These are phyloP conservation scores for Collybia sp. DNA, from an alignment of 768 basidiomycete species.

Conservation along the genomic window DNA sequence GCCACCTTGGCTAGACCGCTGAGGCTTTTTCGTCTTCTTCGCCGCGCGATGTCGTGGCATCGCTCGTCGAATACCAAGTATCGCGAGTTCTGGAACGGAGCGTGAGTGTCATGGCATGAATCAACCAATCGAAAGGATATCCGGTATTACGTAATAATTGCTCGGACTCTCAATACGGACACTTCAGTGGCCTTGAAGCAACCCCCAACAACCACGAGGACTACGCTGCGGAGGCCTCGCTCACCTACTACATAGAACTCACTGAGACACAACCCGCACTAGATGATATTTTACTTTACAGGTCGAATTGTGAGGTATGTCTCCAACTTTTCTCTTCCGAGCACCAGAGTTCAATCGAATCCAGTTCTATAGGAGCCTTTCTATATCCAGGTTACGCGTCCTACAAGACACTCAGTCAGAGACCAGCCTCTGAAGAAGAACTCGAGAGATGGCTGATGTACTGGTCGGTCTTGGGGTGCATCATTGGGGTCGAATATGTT, in stretches of 20 bases:
- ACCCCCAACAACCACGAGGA: too few relatives aligned
- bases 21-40: conserved; percentile 8
- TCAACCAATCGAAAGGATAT: background rate
- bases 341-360: background rate
- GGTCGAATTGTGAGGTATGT: conserved; percentile 43
- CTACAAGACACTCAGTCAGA: conserved; percentile 88
- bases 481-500: conserved; percentile 77
- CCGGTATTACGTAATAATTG: too few relatives aligned
- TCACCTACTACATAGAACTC: background rate
- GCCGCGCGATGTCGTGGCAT: conserved; percentile 10
- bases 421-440: conserved; percentile 81
- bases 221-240: background rate
- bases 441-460: conserved; percentile 97
- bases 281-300: conserved; percentile 47
- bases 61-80: background rate
- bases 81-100: background rate
- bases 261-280: too few relatives aligned
- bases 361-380: conserved; percentile 70
- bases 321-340: background rate
- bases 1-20: background rate
- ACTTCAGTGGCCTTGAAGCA: too few relatives aligned
- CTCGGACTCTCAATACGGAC: too few relatives aligned
- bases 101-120: background rate
- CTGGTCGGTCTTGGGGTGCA: conserved; percentile 86
- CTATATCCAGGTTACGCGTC: conserved; percentile 94